Conservation (phyloP, 805 yeast species). For the Hanseniaspora lachancei region DNA sequence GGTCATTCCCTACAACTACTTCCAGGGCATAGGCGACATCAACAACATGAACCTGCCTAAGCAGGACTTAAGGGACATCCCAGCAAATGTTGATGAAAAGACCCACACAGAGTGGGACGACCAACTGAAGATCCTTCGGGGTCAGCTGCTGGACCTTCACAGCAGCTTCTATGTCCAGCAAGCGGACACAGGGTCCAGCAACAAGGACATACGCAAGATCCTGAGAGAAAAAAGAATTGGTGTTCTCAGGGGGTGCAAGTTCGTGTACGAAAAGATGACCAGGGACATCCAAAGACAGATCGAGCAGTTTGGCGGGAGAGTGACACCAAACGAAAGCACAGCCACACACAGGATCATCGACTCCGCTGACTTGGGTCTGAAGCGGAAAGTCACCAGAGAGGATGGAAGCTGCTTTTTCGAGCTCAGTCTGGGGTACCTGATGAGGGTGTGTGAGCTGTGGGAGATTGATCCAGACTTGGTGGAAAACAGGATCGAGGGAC, state of each 20-base stretch:
- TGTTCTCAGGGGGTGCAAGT: slow-evolving; percentile 1
- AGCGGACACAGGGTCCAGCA: neutral
- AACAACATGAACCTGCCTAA: slow-evolving; percentile 80
- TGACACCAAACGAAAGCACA: slow-evolving; percentile 2
- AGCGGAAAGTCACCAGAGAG: neutral
- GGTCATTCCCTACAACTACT: slow-evolving; percentile 90
- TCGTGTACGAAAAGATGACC: slow-evolving; percentile 5
- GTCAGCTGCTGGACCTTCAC: slow-evolving; percentile 14
- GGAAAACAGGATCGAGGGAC: neutral
- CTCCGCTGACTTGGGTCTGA: neutral
- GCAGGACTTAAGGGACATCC: slow-evolving; percentile 7
- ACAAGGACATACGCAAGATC: neutral
- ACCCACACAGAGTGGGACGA: slow-evolving; percentile 29
- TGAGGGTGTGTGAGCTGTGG: slow-evolving; percentile 7
- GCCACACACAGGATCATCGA: slow-evolving; percentile 4
- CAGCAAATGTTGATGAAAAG: slow-evolving; percentile 27
- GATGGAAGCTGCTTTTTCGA: neutral
- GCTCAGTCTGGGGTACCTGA: neutral
- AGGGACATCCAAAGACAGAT: slow-evolving; percentile 9
- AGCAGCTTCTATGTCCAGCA: neutral
- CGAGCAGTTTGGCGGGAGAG: slow-evolving; percentile 9
- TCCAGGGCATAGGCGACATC: slow-evolving; percentile 94
- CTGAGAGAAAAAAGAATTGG: neutral
- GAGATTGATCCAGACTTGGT: neutral
- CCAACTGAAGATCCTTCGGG: slow-evolving; percentile 13